Evolutionary conservation across 2,329 filamentous ascomycete genomes (phyloP), one percentile per base, ranked within the genome.

Genomic region (Ilyonectria robusta): DNA sequence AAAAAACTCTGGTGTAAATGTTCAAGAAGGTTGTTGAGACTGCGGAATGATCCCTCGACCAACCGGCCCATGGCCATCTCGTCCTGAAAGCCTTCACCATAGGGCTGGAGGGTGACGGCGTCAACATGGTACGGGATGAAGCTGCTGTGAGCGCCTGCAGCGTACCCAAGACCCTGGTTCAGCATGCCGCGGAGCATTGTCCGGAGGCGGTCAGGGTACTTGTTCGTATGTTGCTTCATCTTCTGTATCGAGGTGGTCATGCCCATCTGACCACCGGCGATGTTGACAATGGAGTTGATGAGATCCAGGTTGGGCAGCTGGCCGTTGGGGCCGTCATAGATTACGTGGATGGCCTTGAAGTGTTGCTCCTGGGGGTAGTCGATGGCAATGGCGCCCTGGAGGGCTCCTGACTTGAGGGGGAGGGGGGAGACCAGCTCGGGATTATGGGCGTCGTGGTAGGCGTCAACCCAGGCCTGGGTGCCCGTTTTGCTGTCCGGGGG

Each of bases 1-100:
- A 99, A 99, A 85, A 99, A 99, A 80, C 95, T 98, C 83, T 99
- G 96, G 79, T 99, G 96, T 68, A 99, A 86, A 79, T 99, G 95
- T 82, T 99, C 96, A 35, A 99, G 88, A 65, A 99, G 84, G 78
- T 99, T 99, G 83, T 99, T 99, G 81, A 99, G 84, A 79, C 94
- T 97, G 75, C 96, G 88, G 80, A 97, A 97, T 3, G 96, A 88
- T 75, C 94, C 94, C 82, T 99, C 96, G 5, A 98, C 87, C 0
- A 95, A 91, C 61, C 95, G 88, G 6, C 96, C 96, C 78, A 99
- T 90, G 10, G 93, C 93, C 94, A 98, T 98, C 82, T 98, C 96
- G 79, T 99, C 96, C 77, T 98, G 94, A 94, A 94, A 97, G 35
- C 96, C 96, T 47, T 95, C 86, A 1, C 95, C 95, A 66, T 94